Evolutionary conservation across 352 stramenopile species (phyloP), one percentile per base, ranked within the genome.

Genomic region (Pythium aristosporum): DNA sequence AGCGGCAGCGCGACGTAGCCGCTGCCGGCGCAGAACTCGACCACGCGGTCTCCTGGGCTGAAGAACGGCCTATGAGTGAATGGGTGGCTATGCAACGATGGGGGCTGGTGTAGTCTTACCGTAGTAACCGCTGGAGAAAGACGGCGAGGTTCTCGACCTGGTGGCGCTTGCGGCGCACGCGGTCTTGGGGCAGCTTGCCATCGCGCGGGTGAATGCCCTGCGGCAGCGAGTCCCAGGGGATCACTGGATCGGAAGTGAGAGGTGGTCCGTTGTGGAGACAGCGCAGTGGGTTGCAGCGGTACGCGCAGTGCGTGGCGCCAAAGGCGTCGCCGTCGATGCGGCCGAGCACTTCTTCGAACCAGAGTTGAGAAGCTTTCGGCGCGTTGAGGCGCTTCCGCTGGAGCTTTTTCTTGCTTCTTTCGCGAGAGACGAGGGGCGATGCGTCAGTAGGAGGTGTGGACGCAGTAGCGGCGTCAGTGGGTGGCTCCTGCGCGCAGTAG

Each of bases 1-100:
- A 92, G 75, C 30, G 85, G 85, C 42, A 94, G 57, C 39, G 82
- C 81, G 13, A 91, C 81, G 58, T 94, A 92, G 20, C 85, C 85
- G 3, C 81, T 91, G 30, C 83, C 83, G 5, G 81, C 81, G 34
- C 85, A 94, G 63, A 94, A 94, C 77, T 94, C 85, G 28, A 94
- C 85, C 15, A 94, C 80, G 8, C 86, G 71, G 59, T 92, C 81
- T 11, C 82, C 85, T 53, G 82, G 73, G 50, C 84, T 92, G 18
- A 56, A 18, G 16, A 55, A 2, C 18, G 30, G 44, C 12, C 36
- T 11, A 39, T 10, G 20, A 30, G 9, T 25, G 16, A 13, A 30
- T 32, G 20, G 9, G 8, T 61, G 23, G 37, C 8, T 52, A 10
- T 16, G 32, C 2, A 32, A 37, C 2, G 2, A n/a, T 69, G 61